Conservation (phyloP, 306 rosid species). For the Comarum palustre region DNA sequence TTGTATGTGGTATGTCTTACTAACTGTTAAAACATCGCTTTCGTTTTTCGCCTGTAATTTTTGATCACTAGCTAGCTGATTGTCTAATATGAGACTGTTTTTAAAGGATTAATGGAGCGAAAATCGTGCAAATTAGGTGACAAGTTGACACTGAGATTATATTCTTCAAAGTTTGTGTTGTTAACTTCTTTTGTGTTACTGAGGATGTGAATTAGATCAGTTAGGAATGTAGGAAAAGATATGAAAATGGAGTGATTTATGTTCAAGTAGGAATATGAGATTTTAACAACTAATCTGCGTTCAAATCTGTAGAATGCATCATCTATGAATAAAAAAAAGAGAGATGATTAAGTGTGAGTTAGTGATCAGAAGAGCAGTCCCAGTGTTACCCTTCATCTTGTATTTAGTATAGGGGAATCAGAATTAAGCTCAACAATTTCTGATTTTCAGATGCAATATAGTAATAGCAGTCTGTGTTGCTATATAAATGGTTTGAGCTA, state of each 20-base stretch:
- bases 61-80: background rate
- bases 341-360: background rate
- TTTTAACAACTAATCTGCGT: background rate
- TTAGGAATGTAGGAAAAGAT: background rate
- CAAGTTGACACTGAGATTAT: background rate
- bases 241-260: background rate
- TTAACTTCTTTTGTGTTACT: background rate
- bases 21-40: background rate
- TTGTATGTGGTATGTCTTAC: constrained; percentile 60
- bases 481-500: background rate
- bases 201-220: background rate
- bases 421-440: background rate
- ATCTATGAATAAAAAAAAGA: background rate
- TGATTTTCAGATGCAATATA: too few relatives aligned
- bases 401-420: background rate
- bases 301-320: background rate
- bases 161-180: too few relatives aligned
- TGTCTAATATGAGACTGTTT: too few relatives aligned
- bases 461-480: background rate
- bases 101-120: background rate
- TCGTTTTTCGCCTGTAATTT: background rate
- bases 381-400: background rate
- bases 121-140: background rate
- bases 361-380: background rate
- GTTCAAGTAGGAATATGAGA: background rate